phyloP scores from a whole-genome alignment of 2,329 filamentous ascomycete genomes.

The Mycosphaerella sp. region DNA sequence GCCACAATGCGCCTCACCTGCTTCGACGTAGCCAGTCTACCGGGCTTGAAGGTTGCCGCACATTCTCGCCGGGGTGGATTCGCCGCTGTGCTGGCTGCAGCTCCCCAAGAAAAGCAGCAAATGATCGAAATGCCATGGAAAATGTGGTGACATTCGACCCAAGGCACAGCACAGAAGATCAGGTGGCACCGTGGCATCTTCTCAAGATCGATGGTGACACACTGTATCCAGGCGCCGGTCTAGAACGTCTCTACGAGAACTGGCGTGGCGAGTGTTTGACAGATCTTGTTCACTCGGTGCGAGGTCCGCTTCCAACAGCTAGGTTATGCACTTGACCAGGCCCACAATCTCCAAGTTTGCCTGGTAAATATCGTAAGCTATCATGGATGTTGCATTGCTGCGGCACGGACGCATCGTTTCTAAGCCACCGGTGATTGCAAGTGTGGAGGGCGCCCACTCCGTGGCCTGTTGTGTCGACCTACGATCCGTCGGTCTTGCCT shows the following conservation, averaged over 20 bases:
- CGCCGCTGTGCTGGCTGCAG: background rate
- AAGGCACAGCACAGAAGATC: too few species aligned
- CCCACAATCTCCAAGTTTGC: slow-evolving; percentile 1
- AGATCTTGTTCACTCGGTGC: background rate
- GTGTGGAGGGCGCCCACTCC: background rate
- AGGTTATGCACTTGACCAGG: background rate
- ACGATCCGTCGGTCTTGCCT: background rate
- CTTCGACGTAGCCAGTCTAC: background rate
- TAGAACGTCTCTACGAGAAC: slow-evolving; percentile 1
- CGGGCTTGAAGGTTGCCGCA: background rate
- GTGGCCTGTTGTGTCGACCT: background rate
- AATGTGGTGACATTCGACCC: background rate
- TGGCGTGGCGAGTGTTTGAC: background rate
- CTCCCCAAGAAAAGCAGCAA: too few species aligned
- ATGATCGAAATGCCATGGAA: too few species aligned
- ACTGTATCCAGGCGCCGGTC: background rate
- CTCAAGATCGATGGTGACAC: background rate
- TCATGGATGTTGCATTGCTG: background rate
- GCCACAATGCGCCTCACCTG: background rate
- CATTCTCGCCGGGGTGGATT: background rate
- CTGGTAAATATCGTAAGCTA: background rate
- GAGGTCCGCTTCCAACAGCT: background rate
- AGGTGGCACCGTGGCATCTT: background rate
- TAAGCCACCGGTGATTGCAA: background rate
- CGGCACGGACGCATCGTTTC: background rate